Conservation (phyloP, 164 flowering plant genomes). For the Piper betle region DNA sequence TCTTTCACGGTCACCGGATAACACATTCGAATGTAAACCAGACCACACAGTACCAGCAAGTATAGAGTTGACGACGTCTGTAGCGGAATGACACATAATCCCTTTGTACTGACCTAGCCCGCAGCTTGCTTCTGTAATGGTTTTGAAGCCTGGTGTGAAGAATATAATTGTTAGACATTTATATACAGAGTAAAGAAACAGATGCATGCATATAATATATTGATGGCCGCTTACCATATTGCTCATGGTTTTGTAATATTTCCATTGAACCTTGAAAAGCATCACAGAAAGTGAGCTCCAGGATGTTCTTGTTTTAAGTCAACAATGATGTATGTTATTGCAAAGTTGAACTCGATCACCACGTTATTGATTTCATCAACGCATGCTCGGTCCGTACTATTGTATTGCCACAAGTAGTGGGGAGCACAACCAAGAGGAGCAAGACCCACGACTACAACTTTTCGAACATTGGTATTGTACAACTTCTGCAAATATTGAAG, state of each 20-base stretch:
- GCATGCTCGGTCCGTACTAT: constrained; percentile 50
- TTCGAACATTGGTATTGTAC: constrained; percentile 50
- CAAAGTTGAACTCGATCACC: constrained; percentile 67
- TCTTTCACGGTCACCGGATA: constrained; percentile 65
- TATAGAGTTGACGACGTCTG: constrained; percentile 66
- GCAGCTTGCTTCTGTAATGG: constrained; percentile 74
- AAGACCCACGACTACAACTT: constrained; percentile 65
- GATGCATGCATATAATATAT: background rate
- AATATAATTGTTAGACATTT: background rate
- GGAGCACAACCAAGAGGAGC: constrained; percentile 93
- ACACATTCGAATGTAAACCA: constrained; percentile 59
- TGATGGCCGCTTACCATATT: constrained; percentile 39
- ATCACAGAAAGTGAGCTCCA: constrained; percentile 68
- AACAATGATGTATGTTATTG: constrained; percentile 56
- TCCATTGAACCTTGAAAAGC: constrained; percentile 69
- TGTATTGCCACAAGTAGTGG: constrained; percentile 58
- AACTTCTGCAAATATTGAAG: constrained; percentile 36
- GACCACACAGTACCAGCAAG: constrained; percentile 89
- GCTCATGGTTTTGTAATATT: constrained; percentile 40
- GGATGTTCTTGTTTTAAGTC: constrained; percentile 43
- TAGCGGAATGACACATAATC: constrained; percentile 74
- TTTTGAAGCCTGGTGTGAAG: constrained; percentile 38
- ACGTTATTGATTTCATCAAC: constrained; percentile 55
- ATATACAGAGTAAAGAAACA: background rate
- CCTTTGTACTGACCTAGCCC: constrained; percentile 68